Evolutionary conservation across 306 rosid species (phyloP).

Genomic region (Lathyrus aphaca): DNA sequence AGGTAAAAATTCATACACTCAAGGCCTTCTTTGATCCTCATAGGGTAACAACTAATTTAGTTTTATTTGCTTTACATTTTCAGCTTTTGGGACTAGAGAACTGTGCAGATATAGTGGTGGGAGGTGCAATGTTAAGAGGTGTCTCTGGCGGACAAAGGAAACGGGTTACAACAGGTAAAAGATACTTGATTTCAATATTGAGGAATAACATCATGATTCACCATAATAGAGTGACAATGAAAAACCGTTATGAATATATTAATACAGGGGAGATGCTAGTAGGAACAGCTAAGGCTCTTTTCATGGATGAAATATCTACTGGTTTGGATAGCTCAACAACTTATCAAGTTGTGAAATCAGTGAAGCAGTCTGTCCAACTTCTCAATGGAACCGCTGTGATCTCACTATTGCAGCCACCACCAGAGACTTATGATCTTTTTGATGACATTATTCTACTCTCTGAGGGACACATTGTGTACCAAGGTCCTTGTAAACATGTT

Average conservation of each 20-base stretch:
- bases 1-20: constrained; percentile 45
- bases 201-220: background rate
- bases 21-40: background rate
- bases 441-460: constrained; percentile 58
- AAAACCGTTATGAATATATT: background rate
- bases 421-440: constrained; percentile 55
- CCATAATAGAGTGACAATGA: background rate
- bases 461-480: constrained; percentile 53
- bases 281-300: constrained; percentile 54
- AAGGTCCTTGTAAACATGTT: constrained; percentile 52
- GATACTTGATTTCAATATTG: background rate
- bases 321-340: constrained; percentile 67
- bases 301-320: constrained; percentile 65
- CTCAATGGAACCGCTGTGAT: constrained; percentile 52
- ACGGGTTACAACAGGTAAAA: constrained; percentile 36
- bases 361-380: constrained; percentile 49
- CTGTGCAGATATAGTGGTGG: constrained; percentile 43
- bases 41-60: background rate
- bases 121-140: constrained; percentile 36
- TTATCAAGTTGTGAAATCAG: constrained; percentile 51
- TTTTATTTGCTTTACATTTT: background rate
- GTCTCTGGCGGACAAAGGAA: constrained; percentile 32
- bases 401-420: constrained; percentile 60
- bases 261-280: constrained; percentile 23
- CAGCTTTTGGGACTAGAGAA: constrained; percentile 44